Evolutionary conservation across 2,329 filamentous ascomycete genomes (phyloP), one percentile per base, ranked within the genome.

Genomic region (Penicillium sp.): DNA sequence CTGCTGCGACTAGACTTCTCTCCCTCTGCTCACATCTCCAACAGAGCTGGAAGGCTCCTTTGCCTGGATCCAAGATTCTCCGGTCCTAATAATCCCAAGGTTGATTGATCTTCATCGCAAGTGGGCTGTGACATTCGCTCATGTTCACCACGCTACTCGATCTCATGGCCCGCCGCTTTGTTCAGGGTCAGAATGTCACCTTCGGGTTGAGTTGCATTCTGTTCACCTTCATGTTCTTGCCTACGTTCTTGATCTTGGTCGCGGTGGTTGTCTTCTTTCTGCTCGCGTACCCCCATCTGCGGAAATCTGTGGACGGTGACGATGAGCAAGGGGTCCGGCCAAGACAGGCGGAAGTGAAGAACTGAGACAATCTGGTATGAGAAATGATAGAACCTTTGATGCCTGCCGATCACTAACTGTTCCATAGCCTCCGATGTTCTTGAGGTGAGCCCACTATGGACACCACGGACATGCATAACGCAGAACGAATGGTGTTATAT

Each of bases 211-310:
- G 70, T 27, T 13, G 72, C 1, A 60, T 74, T 21, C 63, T 74
- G 14, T 74, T 74, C 26, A 67, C 65, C 13, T 74, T 73, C 43
- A 70, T 72, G 66, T 69, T 73, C n/a, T 52, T 74, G 5, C 72
- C 72, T 5, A 74, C 72, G 1, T 61, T 74, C 26, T 53, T 74
- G 7, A 60, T 73, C 9, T 58, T 74, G 2, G 48, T 72, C 19
- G 71, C 68, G 1, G 72, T 74, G 10, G 54, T 74, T 2, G 54
- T 67, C 19, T 72, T 73, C 50, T 72, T 73, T 39, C 44, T 67
- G 1, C 59, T 73, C 5, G 67, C 61, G 13, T 73, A 72, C 58
- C 71, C 71, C 0, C 61, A 60, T 3, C 54, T 73, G 1, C 59
- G 62, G 4, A 72, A 68, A 55, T 59, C 60, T 16, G 8, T 57